These are phyloP conservation scores for Amphirosellinia nigrospora DNA, from an alignment of 495 filamentous ascomycete genomes.

Conservation along the genomic window DNA sequence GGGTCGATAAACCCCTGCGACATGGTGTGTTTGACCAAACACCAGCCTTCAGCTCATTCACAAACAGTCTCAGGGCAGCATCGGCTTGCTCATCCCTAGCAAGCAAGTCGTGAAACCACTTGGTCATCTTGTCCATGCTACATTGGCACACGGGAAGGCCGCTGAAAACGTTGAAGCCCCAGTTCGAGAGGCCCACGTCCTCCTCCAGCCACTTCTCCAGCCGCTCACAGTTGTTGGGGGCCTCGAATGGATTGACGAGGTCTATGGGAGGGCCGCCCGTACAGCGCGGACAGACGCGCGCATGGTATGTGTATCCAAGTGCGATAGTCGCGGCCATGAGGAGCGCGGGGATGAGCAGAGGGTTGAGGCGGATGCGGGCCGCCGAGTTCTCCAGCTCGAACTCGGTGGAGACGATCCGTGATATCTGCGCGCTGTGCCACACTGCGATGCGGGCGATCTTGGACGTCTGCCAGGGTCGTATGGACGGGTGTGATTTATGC, in stretches of 20 bases:
- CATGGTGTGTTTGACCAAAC: constrained; percentile 12
- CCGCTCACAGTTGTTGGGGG: constrained; percentile 12
- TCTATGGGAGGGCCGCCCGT: constrained; percentile 11
- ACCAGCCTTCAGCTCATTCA: constrained; percentile 16
- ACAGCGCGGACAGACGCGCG: constrained; percentile 32
- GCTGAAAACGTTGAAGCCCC: constrained; percentile 26
- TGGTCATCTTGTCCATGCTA: constrained; percentile 19
- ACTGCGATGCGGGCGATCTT: constrained; percentile 25
- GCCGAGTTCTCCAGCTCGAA: not conserved
- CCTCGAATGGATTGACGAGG: constrained; percentile 29
- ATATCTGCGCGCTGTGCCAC: constrained; percentile 35
- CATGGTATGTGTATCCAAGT: constrained; percentile 29
- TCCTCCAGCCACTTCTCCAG: constrained; percentile 32
- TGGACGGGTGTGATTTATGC: constrained; percentile 16
- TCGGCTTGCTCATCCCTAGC: constrained; percentile 28
- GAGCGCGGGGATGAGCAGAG: constrained; percentile 30
- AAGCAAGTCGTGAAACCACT: constrained; percentile 35
- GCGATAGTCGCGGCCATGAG: constrained; percentile 35
- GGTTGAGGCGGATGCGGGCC: constrained; percentile 28
- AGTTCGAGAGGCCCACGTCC: constrained; percentile 31
- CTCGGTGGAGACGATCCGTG: constrained; percentile 25
- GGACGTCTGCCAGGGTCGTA: constrained; percentile 29
- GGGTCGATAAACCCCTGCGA: not conserved
- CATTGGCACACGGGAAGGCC: constrained; percentile 33
- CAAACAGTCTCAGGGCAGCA: constrained; percentile 25